phyloP scores from a whole-genome alignment of 2,329 filamentous ascomycete genomes.

The Diplodia scrobiculata region DNA sequence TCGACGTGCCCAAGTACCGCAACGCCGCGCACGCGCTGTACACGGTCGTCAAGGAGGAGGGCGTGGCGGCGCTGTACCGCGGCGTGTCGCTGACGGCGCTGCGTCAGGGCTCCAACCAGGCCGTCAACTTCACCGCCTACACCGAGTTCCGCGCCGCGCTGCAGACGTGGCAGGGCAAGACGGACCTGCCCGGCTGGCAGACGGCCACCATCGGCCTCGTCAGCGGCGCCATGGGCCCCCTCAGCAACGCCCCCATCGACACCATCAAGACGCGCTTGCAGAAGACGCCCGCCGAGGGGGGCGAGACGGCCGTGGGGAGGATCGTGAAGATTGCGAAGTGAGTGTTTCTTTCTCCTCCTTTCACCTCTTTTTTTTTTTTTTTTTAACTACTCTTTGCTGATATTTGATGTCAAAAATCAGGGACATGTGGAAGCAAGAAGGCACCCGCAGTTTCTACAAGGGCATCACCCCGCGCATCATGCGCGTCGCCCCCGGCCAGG shows the following conservation, averaged over 20 bases:
- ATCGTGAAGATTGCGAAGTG: conserved; percentile 71
- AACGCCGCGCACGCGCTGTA: conserved; percentile 83
- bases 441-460: conserved; percentile 95
- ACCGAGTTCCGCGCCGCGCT: conserved; percentile 84
- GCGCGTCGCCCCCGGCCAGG: conserved; percentile 95
- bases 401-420: conserved; percentile 30
- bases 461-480: conserved; percentile 97
- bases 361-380: not conserved
- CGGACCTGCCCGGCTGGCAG: conserved; percentile 79
- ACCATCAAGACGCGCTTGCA: conserved; percentile 98
- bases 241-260: conserved; percentile 96
- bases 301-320: conserved; percentile 75
- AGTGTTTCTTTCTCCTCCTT: conserved; percentile 36
- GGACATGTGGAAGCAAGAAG: conserved; percentile 74
- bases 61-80: conserved; percentile 81
- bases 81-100: conserved; percentile 92
- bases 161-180: conserved; percentile 71
- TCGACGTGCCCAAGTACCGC: conserved; percentile 95
- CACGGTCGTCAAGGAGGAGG: conserved; percentile 91
- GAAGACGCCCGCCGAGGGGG: conserved; percentile 78
- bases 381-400: too few species aligned
- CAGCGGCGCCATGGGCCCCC: conserved; percentile 88
- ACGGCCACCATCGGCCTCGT: conserved; percentile 89
- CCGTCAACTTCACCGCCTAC: conserved; percentile 95
- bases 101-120: conserved; percentile 94